Percentiles rank a stretch among this genome's conserved stretches.
These are phyloP conservation scores for Puya raimondii DNA, from an alignment of 176 grass and related monocot species.

Conservation along the genomic window DNA sequence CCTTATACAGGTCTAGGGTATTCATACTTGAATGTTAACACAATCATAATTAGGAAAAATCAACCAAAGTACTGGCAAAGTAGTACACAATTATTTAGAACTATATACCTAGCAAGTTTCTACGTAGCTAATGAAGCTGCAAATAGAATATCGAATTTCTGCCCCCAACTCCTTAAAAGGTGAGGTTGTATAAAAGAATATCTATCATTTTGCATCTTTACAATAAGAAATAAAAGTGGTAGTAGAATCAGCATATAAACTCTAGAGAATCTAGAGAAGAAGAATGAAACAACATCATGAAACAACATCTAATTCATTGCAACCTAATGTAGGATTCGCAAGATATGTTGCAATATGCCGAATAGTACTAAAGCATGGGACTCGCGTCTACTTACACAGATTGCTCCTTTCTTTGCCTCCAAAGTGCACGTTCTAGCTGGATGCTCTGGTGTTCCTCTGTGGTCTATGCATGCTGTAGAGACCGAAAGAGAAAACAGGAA, in stretches of 20 bases:
- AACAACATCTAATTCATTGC: neutral
- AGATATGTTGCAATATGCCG: neutral
- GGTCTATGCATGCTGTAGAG: slow-evolving; percentile 81
- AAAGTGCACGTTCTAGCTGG: slow-evolving; percentile 91
- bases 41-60: neutral
- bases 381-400: slow-evolving; percentile 51
- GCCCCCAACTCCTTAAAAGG: neutral
- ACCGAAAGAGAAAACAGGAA: neutral
- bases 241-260: too few relatives aligned
- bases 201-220: too few relatives aligned
- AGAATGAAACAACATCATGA: neutral
- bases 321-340: slow-evolving; percentile 5
- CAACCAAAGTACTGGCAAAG: neutral
- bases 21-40: neutral
- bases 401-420: slow-evolving; percentile 48
- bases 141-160: neutral
- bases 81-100: neutral
- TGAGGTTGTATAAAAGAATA: neutral
- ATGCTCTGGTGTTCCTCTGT: slow-evolving; percentile 75
- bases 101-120: too few relatives aligned
- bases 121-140: too few relatives aligned
- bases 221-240: too few relatives aligned
- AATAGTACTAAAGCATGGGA: neutral
- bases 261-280: too few relatives aligned
- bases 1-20: neutral